These are phyloP conservation scores for Antitrichia curtipendula DNA, from an alignment of 225 moss, liverwort and hornwort genomes.

Conservation along the genomic window DNA sequence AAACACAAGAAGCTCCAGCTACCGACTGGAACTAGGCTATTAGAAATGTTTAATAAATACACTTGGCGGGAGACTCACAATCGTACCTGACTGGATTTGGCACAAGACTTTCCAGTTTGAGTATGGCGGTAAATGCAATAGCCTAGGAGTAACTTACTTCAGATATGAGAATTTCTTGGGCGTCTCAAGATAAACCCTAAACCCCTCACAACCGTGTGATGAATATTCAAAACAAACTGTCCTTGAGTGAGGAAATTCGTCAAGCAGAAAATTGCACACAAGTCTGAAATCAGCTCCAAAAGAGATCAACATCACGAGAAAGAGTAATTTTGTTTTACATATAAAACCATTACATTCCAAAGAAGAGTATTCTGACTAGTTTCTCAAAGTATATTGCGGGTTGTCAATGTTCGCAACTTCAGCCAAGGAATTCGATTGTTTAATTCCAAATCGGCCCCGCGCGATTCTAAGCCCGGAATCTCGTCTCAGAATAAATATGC, in stretches of 20 bases:
- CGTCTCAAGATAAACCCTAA: background rate
- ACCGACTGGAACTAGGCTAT: background rate
- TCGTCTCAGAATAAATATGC: background rate
- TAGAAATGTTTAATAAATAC: too few species aligned
- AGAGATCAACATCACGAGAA: background rate
- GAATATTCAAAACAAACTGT: background rate
- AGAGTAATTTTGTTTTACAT: background rate
- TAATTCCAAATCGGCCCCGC: background rate
- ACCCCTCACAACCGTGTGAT: background rate
- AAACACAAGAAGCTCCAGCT: background rate
- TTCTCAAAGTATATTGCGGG: background rate
- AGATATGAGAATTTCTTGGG: background rate
- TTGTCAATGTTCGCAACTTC: background rate
- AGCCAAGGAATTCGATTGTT: background rate
- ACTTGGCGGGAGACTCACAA: background rate
- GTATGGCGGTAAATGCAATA: background rate
- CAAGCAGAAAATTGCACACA: background rate
- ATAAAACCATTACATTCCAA: background rate
- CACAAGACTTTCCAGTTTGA: background rate
- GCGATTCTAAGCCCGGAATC: background rate
- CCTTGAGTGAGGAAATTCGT: too few species aligned
- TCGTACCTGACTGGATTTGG: background rate
- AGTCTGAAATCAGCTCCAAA: background rate
- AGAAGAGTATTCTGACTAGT: background rate
- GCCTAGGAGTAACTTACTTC: background rate